Evolutionary conservation across 2,329 filamentous ascomycete genomes (phyloP).

Genomic region (Pseudogymnoascus sp.): DNA sequence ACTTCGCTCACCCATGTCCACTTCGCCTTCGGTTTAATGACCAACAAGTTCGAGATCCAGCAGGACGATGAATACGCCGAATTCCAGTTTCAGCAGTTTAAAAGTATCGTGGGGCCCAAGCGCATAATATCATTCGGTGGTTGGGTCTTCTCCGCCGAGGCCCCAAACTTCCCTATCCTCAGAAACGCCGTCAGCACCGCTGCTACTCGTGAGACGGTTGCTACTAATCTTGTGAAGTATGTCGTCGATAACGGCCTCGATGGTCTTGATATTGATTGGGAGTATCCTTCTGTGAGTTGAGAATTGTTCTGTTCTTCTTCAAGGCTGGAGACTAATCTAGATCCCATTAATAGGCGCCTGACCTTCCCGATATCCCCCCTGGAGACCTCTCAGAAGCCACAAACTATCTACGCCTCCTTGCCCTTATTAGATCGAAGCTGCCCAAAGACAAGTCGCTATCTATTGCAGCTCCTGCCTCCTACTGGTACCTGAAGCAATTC

Average conservation of each 20-base stretch:
- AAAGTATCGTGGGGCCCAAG: constrained; percentile 23
- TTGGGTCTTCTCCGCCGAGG: constrained; percentile 35
- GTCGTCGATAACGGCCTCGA: constrained; percentile 27
- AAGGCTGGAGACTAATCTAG: neutral
- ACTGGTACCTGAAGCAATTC: constrained; percentile 27
- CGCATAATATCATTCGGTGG: constrained; percentile 37
- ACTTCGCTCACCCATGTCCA: constrained; percentile 24
- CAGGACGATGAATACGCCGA: constrained; percentile 18
- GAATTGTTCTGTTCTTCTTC: constrained; percentile 1
- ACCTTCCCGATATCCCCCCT: constrained; percentile 21
- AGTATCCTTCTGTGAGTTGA: constrained; percentile 25
- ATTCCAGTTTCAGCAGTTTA: constrained; percentile 29
- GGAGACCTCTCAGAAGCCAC: constrained; percentile 22
- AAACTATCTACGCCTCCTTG: constrained; percentile 25
- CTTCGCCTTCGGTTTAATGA: constrained; percentile 29
- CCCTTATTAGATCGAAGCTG: constrained; percentile 23
- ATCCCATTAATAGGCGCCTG: neutral
- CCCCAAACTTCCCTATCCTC: constrained; percentile 31
- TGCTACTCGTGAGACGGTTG: constrained; percentile 28
- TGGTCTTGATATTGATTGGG: constrained; percentile 27
- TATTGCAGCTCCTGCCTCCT: constrained; percentile 20
- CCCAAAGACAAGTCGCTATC: constrained; percentile 16
- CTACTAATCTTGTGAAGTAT: constrained; percentile 28
- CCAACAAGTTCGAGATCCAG: constrained; percentile 24
- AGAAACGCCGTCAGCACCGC: constrained; percentile 24